Conservation (phyloP, 768 basidiomycete species). For the Naganishia randhawae region DNA sequence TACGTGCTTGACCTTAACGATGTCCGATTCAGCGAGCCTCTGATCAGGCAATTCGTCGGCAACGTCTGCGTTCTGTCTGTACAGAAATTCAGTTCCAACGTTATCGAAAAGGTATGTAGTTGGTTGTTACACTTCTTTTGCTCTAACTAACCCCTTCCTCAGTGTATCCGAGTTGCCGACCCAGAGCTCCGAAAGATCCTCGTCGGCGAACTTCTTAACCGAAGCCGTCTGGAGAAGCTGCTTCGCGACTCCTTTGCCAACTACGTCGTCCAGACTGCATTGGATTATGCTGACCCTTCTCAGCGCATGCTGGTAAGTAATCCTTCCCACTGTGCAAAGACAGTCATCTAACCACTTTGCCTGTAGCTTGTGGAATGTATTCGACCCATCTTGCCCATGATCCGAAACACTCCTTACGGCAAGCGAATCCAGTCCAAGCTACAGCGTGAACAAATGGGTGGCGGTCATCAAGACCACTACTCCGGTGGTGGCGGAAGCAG, state of each 20-base stretch:
- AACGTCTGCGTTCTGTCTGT: slow-evolving; percentile 97
- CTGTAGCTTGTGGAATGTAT: slow-evolving; percentile 82
- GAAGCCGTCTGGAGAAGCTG: slow-evolving; percentile 88
- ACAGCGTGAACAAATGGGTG: slow-evolving; percentile 82
- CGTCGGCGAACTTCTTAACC: slow-evolving; percentile 91
- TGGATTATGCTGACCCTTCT: slow-evolving; percentile 93
- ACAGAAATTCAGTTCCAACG: slow-evolving; percentile 99
- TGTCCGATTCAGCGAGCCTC: slow-evolving; percentile 93
- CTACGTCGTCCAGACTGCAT: slow-evolving; percentile 92
- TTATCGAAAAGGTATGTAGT: slow-evolving; percentile 71
- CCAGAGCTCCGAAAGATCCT: slow-evolving; percentile 88
- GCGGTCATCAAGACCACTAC: slow-evolving; percentile 38
- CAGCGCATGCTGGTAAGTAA: slow-evolving; percentile 70
- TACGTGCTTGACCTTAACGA: slow-evolving; percentile 98
- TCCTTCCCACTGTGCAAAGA: not conserved
- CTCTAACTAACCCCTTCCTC: slow-evolving; percentile 22
- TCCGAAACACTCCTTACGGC: slow-evolving; percentile 98
- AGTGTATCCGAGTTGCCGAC: slow-evolving; percentile 89
- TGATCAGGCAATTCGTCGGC: slow-evolving; percentile 94
- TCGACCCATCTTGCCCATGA: slow-evolving; percentile 94
- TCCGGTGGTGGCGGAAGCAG: slow-evolving; percentile 29
- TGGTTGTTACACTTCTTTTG: not conserved
- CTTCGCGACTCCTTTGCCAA: slow-evolving; percentile 94
- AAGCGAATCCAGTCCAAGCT: slow-evolving; percentile 99
- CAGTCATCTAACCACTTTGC: not conserved